Evolutionary conservation across 257 asterid species (phyloP), one percentile per base, ranked within the genome.

Genomic region (Misopates orontium): DNA sequence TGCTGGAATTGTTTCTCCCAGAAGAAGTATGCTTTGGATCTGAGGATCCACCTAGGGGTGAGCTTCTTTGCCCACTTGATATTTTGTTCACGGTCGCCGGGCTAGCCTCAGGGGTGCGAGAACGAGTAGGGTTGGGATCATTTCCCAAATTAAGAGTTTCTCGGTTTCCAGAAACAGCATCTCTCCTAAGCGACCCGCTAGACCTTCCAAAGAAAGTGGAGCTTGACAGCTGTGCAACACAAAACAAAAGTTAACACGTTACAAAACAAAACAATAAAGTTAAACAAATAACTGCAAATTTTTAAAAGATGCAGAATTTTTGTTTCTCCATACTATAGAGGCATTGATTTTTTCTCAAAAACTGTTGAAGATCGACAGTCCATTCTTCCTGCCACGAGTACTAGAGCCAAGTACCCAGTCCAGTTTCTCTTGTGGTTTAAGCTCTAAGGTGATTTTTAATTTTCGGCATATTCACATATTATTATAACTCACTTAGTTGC

Each of bases 191-290:
- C 44, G 97, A 77, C 56, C 98, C 98, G 36, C 87, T 80, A 47
- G 96, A 83, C 81, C 90, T 84, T 79, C 97, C 96, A 47, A 87
- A 56, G 82, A 83, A 77, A 20, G 77, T 81, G 67, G 96, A 85
- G 80, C 85, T 80, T 19, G 98, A 87, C 51, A 79, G 73, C 98
- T 87, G 90, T 83, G 82, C n/a, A 60, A 70, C 52, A 53, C 44
- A 48, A 53, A 10, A 54, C 32, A 21, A 42, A 13, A 62, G 45
- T 36, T n/a, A n/a, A n/a, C 3, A 16, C 54, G 65, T 63, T 64
- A 40, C 48, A 16, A 64, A 22, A 44, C 18, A 67, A 39, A n/a
- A 66, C 8, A 19, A 71, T 36, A 60, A 12, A 36, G 45, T n/a
- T 0, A 44, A 41, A 42, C n/a, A 47, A 32, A 59, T 39, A 68